Percentiles rank a stretch among this genome's conserved stretches.
phyloP scores from a whole-genome alignment of 2,329 filamentous ascomycete species.

The Arthroderma sp. region DNA sequence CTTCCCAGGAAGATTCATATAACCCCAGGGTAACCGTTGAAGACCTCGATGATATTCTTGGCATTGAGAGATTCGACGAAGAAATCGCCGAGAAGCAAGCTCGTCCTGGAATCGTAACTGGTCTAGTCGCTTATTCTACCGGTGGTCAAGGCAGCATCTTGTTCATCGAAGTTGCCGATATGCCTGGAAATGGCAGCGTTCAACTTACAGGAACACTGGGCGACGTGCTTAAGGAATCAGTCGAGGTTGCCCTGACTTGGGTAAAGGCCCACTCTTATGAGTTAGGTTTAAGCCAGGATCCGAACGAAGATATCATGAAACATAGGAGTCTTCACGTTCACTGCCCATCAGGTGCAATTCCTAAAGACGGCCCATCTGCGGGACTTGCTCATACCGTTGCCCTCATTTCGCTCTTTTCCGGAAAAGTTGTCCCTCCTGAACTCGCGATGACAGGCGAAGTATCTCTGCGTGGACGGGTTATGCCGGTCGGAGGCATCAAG shows the following conservation, averaged over 20 bases:
- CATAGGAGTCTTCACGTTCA: constrained; percentile 88
- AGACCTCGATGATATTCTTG: constrained; percentile 81
- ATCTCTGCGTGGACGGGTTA: constrained; percentile 74
- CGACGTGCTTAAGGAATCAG: constrained; percentile 91
- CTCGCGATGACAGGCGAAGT: constrained; percentile 85
- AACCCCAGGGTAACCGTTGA: constrained; percentile 58
- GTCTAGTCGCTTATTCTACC: constrained; percentile 84
- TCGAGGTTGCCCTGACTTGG: constrained; percentile 92
- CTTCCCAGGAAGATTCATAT: constrained; percentile 55
- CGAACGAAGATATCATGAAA: constrained; percentile 88
- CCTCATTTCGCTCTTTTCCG: constrained; percentile 77
- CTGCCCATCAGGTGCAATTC: constrained; percentile 86
- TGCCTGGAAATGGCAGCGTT: constrained; percentile 83
- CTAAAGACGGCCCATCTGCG: constrained; percentile 75
- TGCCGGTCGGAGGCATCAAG: constrained; percentile 94
- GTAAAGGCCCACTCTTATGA: constrained; percentile 93
- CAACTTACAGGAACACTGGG: constrained; percentile 94
- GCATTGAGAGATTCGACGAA: constrained; percentile 86
- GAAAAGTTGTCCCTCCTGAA: constrained; percentile 72
- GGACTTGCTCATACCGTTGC: constrained; percentile 91
- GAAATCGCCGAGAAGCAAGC: constrained; percentile 77
- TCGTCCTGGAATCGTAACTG: constrained; percentile 86
- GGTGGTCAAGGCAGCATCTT: constrained; percentile 91
- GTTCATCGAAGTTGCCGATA: constrained; percentile 96
- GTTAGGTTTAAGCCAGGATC: constrained; percentile 67